These are phyloP conservation scores for Thalassiosira livingstoniorum DNA, from an alignment of 352 stramenopile species.

Conservation along the genomic window DNA sequence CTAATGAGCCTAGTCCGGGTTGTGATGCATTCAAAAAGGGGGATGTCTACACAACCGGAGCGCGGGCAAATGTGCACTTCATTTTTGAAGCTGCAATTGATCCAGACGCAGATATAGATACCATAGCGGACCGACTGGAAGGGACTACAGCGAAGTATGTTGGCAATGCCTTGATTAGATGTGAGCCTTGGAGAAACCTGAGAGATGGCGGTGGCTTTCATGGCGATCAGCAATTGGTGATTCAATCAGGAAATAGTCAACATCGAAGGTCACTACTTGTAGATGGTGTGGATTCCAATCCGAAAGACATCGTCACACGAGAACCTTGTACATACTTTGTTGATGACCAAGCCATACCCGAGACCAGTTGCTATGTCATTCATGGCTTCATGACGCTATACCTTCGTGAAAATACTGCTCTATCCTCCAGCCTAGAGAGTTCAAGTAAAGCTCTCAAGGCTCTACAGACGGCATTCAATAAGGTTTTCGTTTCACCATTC, in stretches of 20 bases:
- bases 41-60: constrained; percentile 18
- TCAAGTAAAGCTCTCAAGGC: constrained; percentile 36
- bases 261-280: constrained; percentile 15
- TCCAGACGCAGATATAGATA: neutral
- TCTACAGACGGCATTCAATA: constrained; percentile 34
- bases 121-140: neutral
- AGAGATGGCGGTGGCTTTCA: neutral
- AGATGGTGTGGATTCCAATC: constrained; percentile 33
- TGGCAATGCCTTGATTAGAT: constrained; percentile 32
- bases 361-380: constrained; percentile 27
- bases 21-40: constrained; percentile 24
- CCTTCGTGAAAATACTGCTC: constrained; percentile 26
- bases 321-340: constrained; percentile 30
- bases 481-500: constrained; percentile 26
- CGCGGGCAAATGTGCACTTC: constrained; percentile 32
- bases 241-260: too few relatives aligned
- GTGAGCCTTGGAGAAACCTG: constrained; percentile 8
- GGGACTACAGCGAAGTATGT: constrained; percentile 20
- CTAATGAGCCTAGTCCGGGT: constrained; percentile 17
- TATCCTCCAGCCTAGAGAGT: constrained; percentile 17
- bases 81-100: constrained; percentile 33
- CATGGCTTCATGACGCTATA: constrained; percentile 43
- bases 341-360: neutral
- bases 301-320: constrained; percentile 11
- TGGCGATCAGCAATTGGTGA: too few relatives aligned